Base-by-base conservation (phyloP, 1,139 yeast species). In the Geotrichum aggregatum region DNA sequence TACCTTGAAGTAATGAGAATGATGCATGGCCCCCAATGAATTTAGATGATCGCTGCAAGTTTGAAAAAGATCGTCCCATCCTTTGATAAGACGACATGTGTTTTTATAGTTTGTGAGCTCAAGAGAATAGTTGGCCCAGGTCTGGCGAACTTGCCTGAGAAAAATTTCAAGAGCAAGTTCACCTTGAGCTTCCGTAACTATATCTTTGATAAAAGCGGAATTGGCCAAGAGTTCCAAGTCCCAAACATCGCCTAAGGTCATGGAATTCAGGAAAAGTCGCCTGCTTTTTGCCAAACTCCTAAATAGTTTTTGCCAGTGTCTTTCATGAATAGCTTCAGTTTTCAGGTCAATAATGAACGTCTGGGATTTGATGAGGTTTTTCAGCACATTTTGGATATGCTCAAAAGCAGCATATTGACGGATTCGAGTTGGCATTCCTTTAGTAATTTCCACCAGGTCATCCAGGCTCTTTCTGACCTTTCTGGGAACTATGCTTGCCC, bases 401-500 rank as follows among this genome's bases (percentile, higher is more conserved):
- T 79, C 84, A 63, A 83, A 84, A 0, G 91, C 88, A 1, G 82
- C 72, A 63, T 86, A 85, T 58, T 83, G 89, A 6, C 88, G 75
- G 19, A 84, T 74, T 18, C 77, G 73, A 0, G 76, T 69, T 0
- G 94, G 87, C 68, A 83, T 73, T 0, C 76, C 64, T 52, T 83
- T 73, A 1, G 84, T 73, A 1, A 66, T 62, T 3, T 70, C 67
- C 1, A 81, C 58, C 8, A 84, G 64, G 0, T 72, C 77, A 34
- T 84, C 88, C 21, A 87, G 69, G 18, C 72, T 68, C 18, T 67
- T 69, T 40, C 83, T 74, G 2, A 86, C 59, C 1, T 71, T 67
- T 24, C 80, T 67, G 0, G 82, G 74, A 21, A 75, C 75, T 3
- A 81, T 65, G 0, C 73, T 70, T 0, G 60, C 49, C 95, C 95